Evolutionary conservation across 176 grass and related monocot genomes (phyloP).

Genomic region (Oryza meyeriana): DNA sequence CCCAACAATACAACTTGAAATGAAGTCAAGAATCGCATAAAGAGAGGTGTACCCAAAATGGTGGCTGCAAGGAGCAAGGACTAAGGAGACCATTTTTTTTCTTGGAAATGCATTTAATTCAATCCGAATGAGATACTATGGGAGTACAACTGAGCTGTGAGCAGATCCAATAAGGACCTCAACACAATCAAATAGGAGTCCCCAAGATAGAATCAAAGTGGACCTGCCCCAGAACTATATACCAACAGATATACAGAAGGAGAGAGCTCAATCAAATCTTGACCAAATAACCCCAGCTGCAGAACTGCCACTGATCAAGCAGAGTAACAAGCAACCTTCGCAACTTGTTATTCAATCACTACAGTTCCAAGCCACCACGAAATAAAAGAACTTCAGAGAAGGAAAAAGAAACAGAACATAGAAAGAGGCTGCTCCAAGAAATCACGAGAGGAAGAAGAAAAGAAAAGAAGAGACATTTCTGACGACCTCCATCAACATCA

Average conservation of each 20-base stretch:
- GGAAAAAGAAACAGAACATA: not conserved
- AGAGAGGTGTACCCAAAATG: constrained; percentile 24
- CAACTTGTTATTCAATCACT: not conserved
- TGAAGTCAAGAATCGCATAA: constrained; percentile 11
- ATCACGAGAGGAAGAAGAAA: not conserved
- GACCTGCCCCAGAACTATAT: not conserved
- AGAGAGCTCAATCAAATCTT: constrained; percentile 22
- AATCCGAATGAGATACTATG: not conserved
- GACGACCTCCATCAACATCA: not conserved
- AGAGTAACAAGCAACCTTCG: not conserved
- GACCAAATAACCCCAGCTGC: not conserved
- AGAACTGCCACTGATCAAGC: not conserved
- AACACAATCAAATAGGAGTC: not conserved
- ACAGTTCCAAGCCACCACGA: not conserved
- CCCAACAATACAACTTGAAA: not conserved
- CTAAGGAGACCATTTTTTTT: constrained; percentile 21
- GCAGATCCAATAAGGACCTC: constrained; percentile 14
- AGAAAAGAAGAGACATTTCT: not conserved
- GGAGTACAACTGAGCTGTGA: not conserved
- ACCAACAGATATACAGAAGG: not conserved
- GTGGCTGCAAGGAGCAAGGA: constrained; percentile 24
- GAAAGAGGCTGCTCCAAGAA: not conserved
- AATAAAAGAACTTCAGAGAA: not conserved
- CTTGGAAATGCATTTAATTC: constrained; percentile 24
- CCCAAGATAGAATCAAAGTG: not conserved